phyloP scores from a whole-genome alignment of 306 rosid genomes.

The Pueraria montana region DNA sequence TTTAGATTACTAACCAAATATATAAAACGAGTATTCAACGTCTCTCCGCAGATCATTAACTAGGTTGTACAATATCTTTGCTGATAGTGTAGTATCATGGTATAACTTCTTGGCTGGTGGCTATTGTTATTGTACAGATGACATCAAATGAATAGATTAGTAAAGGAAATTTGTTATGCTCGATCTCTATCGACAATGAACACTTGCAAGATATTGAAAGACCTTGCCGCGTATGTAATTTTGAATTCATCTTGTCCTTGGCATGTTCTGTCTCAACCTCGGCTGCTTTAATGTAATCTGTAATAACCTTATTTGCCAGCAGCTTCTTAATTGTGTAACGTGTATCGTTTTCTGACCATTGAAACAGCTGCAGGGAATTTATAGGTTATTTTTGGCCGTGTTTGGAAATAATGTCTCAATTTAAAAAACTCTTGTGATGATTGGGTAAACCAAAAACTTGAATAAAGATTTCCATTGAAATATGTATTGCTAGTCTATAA shows the following conservation, averaged over 20 bases:
- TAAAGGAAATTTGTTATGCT: conserved; percentile 53
- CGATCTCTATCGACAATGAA: conserved; percentile 37
- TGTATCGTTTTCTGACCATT: neutral
- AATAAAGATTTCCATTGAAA: no score
- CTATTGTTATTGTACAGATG: conserved; percentile 66
- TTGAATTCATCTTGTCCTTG: neutral
- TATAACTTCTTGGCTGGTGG: conserved; percentile 47
- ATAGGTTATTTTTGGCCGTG: neutral
- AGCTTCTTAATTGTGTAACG: neutral
- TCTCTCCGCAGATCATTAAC: conserved; percentile 52
- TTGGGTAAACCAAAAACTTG: no score
- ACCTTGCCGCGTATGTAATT: neutral
- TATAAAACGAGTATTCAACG: conserved; percentile 47
- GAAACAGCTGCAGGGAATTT: neutral
- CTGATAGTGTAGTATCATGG: conserved; percentile 45
- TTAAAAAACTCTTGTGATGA: no score
- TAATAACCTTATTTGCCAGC: neutral
- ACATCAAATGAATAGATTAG: conserved; percentile 55
- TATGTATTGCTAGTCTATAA: no score
- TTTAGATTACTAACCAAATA: conserved; percentile 56
- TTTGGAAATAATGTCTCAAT: neutral
- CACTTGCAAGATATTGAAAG: conserved; percentile 38
- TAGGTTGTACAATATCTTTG: conserved; percentile 65
- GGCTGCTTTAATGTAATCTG: neutral
- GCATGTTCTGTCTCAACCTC: neutral